These are phyloP conservation scores for Plasmodium gonderi DNA, from an alignment of 169 alveolate genomes.

Conservation along the genomic window DNA sequence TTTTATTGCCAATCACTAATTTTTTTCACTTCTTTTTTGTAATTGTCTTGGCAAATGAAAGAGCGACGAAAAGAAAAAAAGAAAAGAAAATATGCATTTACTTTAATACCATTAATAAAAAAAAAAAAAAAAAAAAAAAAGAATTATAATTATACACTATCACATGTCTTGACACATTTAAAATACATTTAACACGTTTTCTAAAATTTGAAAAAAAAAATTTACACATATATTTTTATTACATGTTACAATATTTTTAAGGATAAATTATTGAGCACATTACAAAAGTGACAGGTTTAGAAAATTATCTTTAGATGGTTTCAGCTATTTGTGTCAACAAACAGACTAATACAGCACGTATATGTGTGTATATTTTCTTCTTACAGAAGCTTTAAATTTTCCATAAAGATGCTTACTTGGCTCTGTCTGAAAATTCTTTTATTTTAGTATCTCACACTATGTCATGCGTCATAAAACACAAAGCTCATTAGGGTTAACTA, in stretches of 20 bases:
- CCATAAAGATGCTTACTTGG: neutral
- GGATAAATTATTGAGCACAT: neutral
- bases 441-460: neutral
- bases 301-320: neutral
- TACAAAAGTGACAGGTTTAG: neutral
- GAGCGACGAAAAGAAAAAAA: neutral
- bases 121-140: neutral
- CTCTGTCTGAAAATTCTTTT: neutral
- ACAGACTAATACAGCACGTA: neutral
- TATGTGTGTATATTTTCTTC: neutral
- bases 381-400: neutral
- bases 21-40: neutral
- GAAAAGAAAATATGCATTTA: neutral
- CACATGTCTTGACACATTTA: neutral
- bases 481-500: neutral
- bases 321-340: neutral
- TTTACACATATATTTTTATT: neutral
- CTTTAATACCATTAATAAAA: neutral
- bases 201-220: neutral
- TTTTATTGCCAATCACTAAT: neutral
- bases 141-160: neutral
- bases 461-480: neutral
- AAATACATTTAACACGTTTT: constrained; percentile 7
- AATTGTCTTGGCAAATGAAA: neutral
- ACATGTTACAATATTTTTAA: neutral